Percentiles rank a stretch among this genome's conserved stretches.
Conservation (phyloP, 163 green algal genomes). For the Picocystis sp. region DNA sequence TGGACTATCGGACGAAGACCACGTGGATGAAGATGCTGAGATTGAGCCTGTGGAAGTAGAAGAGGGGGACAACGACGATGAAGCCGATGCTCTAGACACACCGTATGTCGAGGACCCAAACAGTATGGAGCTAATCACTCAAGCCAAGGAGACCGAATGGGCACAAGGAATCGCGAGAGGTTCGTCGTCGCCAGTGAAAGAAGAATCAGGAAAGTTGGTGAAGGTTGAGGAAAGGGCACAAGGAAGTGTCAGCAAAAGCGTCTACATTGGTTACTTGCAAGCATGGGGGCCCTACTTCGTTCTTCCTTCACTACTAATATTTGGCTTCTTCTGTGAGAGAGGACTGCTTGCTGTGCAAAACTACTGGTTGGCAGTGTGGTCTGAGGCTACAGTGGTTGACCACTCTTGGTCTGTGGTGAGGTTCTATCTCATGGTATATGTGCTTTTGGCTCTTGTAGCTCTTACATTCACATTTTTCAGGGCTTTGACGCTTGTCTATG, state of each 20-base stretch:
- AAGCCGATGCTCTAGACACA: slow-evolving; percentile 6
- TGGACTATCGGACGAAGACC: not conserved
- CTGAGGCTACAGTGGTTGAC: slow-evolving; percentile 18
- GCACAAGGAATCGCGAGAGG: not conserved
- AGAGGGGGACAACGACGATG: slow-evolving; percentile 1
- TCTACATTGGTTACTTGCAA: not conserved
- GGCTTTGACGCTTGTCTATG: slow-evolving; percentile 24
- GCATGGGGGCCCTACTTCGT: slow-evolving; percentile 16
- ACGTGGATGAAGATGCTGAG: not conserved
- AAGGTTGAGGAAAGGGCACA: slow-evolving; percentile 5
- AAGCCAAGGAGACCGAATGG: too few species aligned
- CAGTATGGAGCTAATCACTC: too few species aligned
- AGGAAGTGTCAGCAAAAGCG: slow-evolving; percentile 5
- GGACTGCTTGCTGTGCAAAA: slow-evolving; percentile 52
- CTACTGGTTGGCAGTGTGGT: slow-evolving; percentile 54
- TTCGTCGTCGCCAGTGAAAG: not conserved
- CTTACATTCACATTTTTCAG: slow-evolving; percentile 33
- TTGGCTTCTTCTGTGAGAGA: slow-evolving; percentile 31
- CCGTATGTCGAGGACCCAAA: not conserved
- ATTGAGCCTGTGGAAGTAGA: slow-evolving; percentile 1
- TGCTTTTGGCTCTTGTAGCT: slow-evolving; percentile 35
- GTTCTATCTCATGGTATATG: slow-evolving; percentile 53
- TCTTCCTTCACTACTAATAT: slow-evolving; percentile 31
- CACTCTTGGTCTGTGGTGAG: slow-evolving; percentile 1
- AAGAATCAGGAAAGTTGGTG: slow-evolving; percentile 3